phyloP scores from a whole-genome alignment of 2,329 filamentous ascomycete species.

The Botrytis fabae region DNA sequence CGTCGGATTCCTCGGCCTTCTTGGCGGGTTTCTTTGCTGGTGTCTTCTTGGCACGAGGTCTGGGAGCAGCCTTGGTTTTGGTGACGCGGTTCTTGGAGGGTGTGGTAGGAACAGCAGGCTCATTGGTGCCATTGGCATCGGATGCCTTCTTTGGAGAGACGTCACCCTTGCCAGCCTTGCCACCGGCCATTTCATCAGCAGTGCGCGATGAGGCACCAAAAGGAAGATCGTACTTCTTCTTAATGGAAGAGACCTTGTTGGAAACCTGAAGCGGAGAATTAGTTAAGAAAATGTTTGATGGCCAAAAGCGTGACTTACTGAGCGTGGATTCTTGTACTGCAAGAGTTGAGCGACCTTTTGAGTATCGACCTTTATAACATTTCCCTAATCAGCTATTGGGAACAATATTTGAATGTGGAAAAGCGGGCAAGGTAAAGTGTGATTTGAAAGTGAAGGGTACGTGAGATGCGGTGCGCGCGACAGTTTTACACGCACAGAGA shows the following conservation, averaged over 20 bases:
- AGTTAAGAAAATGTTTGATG: neutral
- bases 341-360: constrained; percentile 29
- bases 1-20: constrained; percentile 10
- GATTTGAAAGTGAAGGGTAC: neutral
- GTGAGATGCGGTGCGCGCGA: neutral
- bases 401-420: neutral
- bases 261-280: neutral
- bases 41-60: constrained; percentile 26
- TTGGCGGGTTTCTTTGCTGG: constrained; percentile 27
- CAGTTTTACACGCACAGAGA: neutral
- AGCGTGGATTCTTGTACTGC: constrained; percentile 31
- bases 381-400: constrained; percentile 10
- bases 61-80: constrained; percentile 19
- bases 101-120: constrained; percentile 19
- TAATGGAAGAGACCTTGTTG: constrained; percentile 33
- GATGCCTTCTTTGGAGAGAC: constrained; percentile 18
- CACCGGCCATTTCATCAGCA: constrained; percentile 4
- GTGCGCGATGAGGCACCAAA: constrained; percentile 21
- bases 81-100: constrained; percentile 25
- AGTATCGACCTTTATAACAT: constrained; percentile 30
- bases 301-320: constrained; percentile 24
- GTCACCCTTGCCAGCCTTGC: neutral
- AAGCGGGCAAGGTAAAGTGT: neutral
- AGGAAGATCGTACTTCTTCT: constrained; percentile 36
- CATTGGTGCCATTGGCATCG: constrained; percentile 17